A percentile compares a stretch with the other conserved stretches of the same genome.
Conservation (phyloP, 768 basidiomycete species). For the Tulasnella sp. region DNA sequence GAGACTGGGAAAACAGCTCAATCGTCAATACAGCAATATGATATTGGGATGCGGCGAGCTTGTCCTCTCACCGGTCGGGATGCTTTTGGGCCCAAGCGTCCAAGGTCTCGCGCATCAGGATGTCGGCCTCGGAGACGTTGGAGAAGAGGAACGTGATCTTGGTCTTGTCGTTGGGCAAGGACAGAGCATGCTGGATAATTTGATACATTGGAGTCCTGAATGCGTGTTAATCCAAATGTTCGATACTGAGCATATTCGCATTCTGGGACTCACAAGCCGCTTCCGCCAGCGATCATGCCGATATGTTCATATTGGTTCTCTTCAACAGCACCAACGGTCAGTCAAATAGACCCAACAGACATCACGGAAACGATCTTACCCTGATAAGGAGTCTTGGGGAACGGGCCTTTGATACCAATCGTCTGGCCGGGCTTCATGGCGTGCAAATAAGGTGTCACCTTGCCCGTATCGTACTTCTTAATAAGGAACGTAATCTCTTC, state of each 20-base stretch:
- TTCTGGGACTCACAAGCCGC: slow-evolving; percentile 66
- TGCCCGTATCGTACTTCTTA: slow-evolving; percentile 80
- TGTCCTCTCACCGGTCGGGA: slow-evolving; percentile 43
- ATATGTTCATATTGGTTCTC: slow-evolving; percentile 82
- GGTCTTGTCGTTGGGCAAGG: slow-evolving; percentile 76
- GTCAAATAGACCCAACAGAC: not conserved
- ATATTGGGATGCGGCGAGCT: not conserved
- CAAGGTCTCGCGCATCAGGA: slow-evolving; percentile 76
- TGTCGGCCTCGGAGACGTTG: slow-evolving; percentile 86
- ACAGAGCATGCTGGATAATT: slow-evolving; percentile 67
- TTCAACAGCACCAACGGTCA: slow-evolving; percentile 35
- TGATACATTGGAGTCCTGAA: slow-evolving; percentile 79
- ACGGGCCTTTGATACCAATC: slow-evolving; percentile 86
- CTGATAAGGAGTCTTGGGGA: slow-evolving; percentile 83
- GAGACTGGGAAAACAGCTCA: slow-evolving; percentile 47
- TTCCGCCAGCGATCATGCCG: slow-evolving; percentile 88
- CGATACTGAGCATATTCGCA: not conserved
- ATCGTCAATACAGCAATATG: not conserved
- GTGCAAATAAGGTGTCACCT: slow-evolving; percentile 76
- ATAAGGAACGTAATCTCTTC: slow-evolving; percentile 78
- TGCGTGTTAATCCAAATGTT: not conserved
- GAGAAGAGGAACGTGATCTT: slow-evolving; percentile 91
- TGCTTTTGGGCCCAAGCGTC: slow-evolving; percentile 65
- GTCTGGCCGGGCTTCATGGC: slow-evolving; percentile 74
- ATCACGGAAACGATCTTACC: slow-evolving; percentile 43